Percentiles rank a stretch among this genome's conserved stretches.
Evolutionary conservation across 495 filamentous ascomycete genomes (phyloP).

Genomic region (Neurospora africana): DNA sequence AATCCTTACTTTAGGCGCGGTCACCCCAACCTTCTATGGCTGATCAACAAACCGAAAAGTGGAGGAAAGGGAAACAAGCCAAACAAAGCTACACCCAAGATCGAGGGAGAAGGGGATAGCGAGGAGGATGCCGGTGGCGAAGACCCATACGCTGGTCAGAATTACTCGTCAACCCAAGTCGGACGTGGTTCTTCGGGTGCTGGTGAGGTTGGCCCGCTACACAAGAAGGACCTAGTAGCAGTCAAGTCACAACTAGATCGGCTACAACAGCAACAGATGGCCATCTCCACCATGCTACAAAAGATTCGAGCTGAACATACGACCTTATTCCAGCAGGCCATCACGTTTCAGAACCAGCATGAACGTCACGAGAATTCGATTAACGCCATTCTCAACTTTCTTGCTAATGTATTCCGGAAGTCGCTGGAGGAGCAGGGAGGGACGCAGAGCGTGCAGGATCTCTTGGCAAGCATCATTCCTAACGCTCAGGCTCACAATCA

Average conservation of each 20-base stretch:
- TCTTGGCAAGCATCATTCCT: constrained; percentile 59
- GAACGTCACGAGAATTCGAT: constrained; percentile 96
- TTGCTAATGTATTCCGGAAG: constrained; percentile 89
- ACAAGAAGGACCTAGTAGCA: constrained; percentile 66
- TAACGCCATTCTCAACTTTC: constrained; percentile 92
- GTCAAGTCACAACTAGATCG: constrained; percentile 70
- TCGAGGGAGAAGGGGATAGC: constrained; percentile 59
- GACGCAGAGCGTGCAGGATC: constrained; percentile 56
- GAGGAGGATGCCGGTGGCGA: constrained; percentile 51
- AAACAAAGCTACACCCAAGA: constrained; percentile 48
- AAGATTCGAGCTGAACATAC: constrained; percentile 76
- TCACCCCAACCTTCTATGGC: constrained; percentile 87
- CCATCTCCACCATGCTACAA: constrained; percentile 68
- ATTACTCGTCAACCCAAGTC: constrained; percentile 1
- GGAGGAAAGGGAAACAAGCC: constrained; percentile 32
- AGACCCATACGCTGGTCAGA: constrained; percentile 19
- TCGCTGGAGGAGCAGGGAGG: constrained; percentile 49
- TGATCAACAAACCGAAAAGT: constrained; percentile 94
- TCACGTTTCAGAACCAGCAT: constrained; percentile 82
- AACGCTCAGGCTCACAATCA: constrained; percentile 30
- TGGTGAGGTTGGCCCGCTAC: constrained; percentile 41
- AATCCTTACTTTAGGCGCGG: constrained; percentile 94
- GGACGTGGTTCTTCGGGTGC: constrained; percentile 15
- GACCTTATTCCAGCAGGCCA: constrained; percentile 78
- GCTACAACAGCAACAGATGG: constrained; percentile 72